These are phyloP conservation scores for Coemansia sp. DNA, from an alignment of 192 early-diverging fungal genomes.

Conservation along the genomic window DNA sequence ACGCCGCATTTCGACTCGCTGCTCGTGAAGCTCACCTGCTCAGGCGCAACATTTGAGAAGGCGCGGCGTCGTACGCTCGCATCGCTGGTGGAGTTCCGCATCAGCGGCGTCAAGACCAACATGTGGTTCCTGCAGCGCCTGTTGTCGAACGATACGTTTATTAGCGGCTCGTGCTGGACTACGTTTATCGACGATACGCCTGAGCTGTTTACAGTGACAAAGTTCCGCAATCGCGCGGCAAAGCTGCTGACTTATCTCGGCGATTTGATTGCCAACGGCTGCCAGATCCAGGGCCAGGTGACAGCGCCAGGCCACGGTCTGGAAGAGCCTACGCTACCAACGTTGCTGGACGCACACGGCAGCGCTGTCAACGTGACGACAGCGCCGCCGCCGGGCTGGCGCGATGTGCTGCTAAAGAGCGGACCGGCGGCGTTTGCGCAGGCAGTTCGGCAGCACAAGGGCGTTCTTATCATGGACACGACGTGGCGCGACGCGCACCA, in stretches of 20 bases:
- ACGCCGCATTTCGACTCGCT: slow-evolving; percentile 96
- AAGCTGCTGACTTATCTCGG: slow-evolving; percentile 87
- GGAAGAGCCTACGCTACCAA: slow-evolving; percentile 65
- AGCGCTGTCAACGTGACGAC: slow-evolving; percentile 54
- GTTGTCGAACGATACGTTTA: slow-evolving; percentile 79
- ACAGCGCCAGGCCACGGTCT: slow-evolving; percentile 69
- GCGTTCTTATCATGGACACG: slow-evolving; percentile 93
- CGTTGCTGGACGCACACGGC: slow-evolving; percentile 54
- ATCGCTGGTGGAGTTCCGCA: slow-evolving; percentile 90
- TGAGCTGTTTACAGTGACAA: slow-evolving; percentile 79
- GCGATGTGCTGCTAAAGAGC: slow-evolving; percentile 78
- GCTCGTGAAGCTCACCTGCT: slow-evolving; percentile 87
- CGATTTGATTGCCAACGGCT: slow-evolving; percentile 91
- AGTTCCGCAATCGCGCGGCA: slow-evolving; percentile 80
- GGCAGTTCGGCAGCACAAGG: slow-evolving; percentile 84
- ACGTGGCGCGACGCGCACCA: slow-evolving; percentile 98
- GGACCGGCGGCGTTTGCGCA: slow-evolving; percentile 91
- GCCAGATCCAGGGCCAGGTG: slow-evolving; percentile 85
- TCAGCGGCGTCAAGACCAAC: slow-evolving; percentile 96
- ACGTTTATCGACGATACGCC: slow-evolving; percentile 98
- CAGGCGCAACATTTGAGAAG: slow-evolving; percentile 85
- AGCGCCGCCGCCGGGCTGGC: slow-evolving; percentile 78
- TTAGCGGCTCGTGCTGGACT: slow-evolving; percentile 86
- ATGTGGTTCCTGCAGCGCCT: slow-evolving; percentile 90
- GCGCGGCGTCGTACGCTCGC: slow-evolving; percentile 87